These are phyloP conservation scores for Halenospora varia DNA, from an alignment of 495 filamentous ascomycete genomes.

Conservation along the genomic window DNA sequence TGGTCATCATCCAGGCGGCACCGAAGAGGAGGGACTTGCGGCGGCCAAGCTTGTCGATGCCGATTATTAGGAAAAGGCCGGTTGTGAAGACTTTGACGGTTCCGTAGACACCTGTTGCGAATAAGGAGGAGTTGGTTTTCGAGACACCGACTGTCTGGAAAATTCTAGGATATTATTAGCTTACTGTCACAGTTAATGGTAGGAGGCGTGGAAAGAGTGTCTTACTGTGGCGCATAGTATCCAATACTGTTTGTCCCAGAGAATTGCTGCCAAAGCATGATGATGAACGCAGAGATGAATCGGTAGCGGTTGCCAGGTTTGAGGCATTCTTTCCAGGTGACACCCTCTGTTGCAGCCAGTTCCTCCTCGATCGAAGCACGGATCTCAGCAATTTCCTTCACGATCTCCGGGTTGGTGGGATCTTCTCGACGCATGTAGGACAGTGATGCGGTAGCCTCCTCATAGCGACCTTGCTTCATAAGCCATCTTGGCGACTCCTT, in stretches of 20 bases:
- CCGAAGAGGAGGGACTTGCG: constrained; percentile 22
- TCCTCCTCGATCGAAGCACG: constrained; percentile 23
- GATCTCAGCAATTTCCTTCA: constrained; percentile 23
- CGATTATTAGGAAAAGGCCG: constrained; percentile 15
- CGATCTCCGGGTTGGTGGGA: constrained; percentile 1
- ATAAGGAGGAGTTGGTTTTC: constrained; percentile 37
- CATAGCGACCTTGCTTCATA: constrained; percentile 10
- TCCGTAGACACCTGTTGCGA: constrained; percentile 53
- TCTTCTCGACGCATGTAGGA: constrained; percentile 9
- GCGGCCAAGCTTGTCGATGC: constrained; percentile 21
- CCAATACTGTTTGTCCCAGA: constrained; percentile 47
- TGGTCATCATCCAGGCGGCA: constrained; percentile 19
- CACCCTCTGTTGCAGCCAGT: constrained; percentile 14
- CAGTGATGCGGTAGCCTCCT: constrained; percentile 7
- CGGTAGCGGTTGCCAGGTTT: constrained; percentile 29
- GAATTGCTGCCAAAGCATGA: constrained; percentile 53
- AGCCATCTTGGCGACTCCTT: constrained; percentile 24
- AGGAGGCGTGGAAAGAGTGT: too few species aligned
- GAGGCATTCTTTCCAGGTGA: constrained; percentile 19
- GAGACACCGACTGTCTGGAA: constrained; percentile 45
- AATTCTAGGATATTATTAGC: constrained; percentile 21
- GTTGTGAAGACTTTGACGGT: constrained; percentile 38
- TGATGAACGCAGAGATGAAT: constrained; percentile 37
- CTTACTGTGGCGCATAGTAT: constrained; percentile 43
- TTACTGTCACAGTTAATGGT: not conserved